These are phyloP conservation scores for Wickerhamomyces canadensis DNA, from an alignment of 805 yeast genomes.

Conservation along the genomic window DNA sequence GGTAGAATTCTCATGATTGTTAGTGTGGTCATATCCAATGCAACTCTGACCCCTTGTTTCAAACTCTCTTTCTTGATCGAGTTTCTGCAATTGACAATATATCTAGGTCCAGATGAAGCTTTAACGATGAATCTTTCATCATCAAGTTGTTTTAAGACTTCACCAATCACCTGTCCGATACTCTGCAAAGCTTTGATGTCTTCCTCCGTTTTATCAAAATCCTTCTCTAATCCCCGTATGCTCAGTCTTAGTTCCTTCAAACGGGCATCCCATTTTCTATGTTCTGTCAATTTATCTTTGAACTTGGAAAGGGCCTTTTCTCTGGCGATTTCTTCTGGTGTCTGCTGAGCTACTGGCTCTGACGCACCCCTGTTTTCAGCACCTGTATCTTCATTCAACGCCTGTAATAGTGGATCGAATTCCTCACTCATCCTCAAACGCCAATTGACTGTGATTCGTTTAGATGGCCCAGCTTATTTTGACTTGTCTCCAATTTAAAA, in stretches of 20 bases:
- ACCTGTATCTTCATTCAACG: constrained; percentile 32
- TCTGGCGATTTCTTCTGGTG: constrained; percentile 61
- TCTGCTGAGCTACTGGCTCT: constrained; percentile 22
- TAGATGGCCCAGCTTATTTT: no score
- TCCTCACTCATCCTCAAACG: constrained; percentile 47
- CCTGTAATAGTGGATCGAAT: constrained; percentile 72
- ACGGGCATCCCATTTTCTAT: constrained; percentile 90
- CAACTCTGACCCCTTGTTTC: constrained; percentile 92
- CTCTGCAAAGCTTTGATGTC: constrained; percentile 96
- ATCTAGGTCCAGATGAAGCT: constrained; percentile 95
- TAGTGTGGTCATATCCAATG: constrained; percentile 94
- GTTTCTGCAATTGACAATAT: constrained; percentile 95
- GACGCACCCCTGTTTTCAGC: constrained; percentile 13
- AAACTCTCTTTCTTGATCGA: constrained; percentile 78
- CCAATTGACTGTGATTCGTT: neutral
- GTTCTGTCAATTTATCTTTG: constrained; percentile 84
- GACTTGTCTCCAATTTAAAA: neutral
- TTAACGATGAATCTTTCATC: constrained; percentile 93
- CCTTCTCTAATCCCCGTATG: constrained; percentile 77
- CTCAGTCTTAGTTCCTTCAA: constrained; percentile 77
- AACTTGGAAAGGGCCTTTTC: constrained; percentile 72
- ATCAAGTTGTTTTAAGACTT: constrained; percentile 89
- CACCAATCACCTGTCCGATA: constrained; percentile 96
- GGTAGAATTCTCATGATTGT: constrained; percentile 97
- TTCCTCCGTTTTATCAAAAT: constrained; percentile 89